Evolutionary conservation across 2,329 filamentous ascomycete species (phyloP), one percentile per base, ranked within the genome.

Genomic region (Pseudogymnoascus sp.): DNA sequence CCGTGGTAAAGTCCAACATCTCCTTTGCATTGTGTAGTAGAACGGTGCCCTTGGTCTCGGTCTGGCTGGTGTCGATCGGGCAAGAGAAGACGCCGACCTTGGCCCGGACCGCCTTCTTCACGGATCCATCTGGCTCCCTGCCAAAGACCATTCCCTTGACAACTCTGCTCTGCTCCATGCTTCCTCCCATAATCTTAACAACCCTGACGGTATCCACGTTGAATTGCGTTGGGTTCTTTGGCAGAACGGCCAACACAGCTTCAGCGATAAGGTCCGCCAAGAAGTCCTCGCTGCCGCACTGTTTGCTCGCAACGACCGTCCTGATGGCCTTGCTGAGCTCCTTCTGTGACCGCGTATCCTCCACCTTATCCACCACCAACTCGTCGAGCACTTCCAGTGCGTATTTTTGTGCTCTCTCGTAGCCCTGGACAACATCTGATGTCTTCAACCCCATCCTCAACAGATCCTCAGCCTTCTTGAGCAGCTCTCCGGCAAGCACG

Each of bases 171-270:
- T 99, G 92, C 72, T 95, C 91, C 73, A 99, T 80, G 75, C 89
- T 92, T 68, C 94, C 93, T 70, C 94, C 94, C 93, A 99, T 97
- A 73, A 99, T 99, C 84, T 99, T 99, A 71, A 99, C 95, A 64
- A 99, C 95, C 65, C 94, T 90, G 71, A 99, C 88, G 77, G 99
- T 99, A 81, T 99, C 94, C 68, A 99, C 92, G 77, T 97, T 99
- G 84, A 99, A 99, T 79, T 95, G 92, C 75, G 83, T 79, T 21
- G 94, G 90, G 79, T 97, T 96, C 82, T 97, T 97, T 69, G 95
- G 94, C 67, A 99, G 84, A 18, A 99, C 92, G 50, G 91, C 87
- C 63, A 97, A 85, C 63, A 89, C 84, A 44, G 84, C 86, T 75
- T 97, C 92, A 53, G 95, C 88, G 67, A 99, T 92, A 71, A 97